Evolutionary conservation across 495 filamentous ascomycete genomes (phyloP).

Genomic region (Hypoxylon intermedium): DNA sequence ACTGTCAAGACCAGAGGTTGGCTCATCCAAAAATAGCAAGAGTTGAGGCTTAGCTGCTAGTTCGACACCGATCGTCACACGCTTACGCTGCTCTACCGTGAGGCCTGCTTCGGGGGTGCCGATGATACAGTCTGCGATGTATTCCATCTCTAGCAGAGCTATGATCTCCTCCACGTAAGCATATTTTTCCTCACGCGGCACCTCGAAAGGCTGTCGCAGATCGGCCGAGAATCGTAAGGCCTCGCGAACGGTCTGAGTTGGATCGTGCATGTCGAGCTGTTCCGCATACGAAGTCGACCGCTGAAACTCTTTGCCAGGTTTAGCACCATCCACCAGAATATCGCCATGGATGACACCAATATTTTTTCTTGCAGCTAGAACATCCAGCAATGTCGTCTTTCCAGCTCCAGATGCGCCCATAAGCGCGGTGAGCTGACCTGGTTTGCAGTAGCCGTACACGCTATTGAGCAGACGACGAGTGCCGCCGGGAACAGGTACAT

Average conservation of each 20-base stretch:
- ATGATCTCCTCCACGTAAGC: slow-evolving; percentile 86
- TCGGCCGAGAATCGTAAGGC: slow-evolving; percentile 84
- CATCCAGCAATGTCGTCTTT: slow-evolving; percentile 84
- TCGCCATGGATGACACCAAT: slow-evolving; percentile 79
- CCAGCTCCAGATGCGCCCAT: slow-evolving; percentile 90
- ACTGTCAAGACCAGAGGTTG: slow-evolving; percentile 85
- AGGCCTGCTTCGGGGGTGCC: slow-evolving; percentile 78
- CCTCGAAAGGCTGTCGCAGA: slow-evolving; percentile 76
- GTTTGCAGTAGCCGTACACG: slow-evolving; percentile 79
- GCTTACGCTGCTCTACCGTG: slow-evolving; percentile 88
- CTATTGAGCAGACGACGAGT: slow-evolving; percentile 72
- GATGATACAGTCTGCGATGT: slow-evolving; percentile 84
- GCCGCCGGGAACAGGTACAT: slow-evolving; percentile 73
- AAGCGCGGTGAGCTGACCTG: slow-evolving; percentile 78
- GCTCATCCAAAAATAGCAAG: slow-evolving; percentile 88
- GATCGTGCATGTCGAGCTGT: slow-evolving; percentile 82
- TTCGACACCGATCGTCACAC: slow-evolving; percentile 89
- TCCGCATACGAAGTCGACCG: slow-evolving; percentile 80
- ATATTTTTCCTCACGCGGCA: slow-evolving; percentile 75
- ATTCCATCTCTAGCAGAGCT: slow-evolving; percentile 78
- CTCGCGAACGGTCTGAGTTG: slow-evolving; percentile 80
- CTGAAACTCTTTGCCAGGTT: slow-evolving; percentile 74
- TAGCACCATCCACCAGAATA: slow-evolving; percentile 73
- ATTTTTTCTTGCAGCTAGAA: slow-evolving; percentile 76
- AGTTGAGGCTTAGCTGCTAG: slow-evolving; percentile 85